A percentile compares a stretch with the other conserved stretches of the same genome.
Conservation (phyloP, 805 yeast species). For the Sungouiella thailandica region DNA sequence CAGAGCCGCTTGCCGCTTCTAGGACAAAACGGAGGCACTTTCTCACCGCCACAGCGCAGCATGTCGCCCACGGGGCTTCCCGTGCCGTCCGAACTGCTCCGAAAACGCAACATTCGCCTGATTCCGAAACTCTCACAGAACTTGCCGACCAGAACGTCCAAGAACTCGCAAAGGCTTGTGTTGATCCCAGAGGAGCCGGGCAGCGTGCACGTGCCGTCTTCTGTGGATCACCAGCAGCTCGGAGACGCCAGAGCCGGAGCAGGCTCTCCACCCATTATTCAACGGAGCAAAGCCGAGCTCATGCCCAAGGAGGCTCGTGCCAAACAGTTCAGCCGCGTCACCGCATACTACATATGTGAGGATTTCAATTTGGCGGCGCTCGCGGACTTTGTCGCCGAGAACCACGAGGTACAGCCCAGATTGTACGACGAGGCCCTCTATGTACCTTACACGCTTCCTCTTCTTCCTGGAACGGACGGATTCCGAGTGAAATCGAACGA, state of each 20-base stretch:
- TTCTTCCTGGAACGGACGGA: constrained; percentile 79
- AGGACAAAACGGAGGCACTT: constrained; percentile 7
- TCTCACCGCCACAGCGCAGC: constrained; percentile 13
- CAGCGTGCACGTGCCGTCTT: constrained; percentile 9
- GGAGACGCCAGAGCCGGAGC: constrained; percentile 10
- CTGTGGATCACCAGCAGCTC: constrained; percentile 6
- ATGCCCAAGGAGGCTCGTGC: constrained; percentile 57
- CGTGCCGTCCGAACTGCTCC: constrained; percentile 4
- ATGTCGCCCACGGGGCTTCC: constrained; percentile 16
- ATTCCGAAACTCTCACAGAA: constrained; percentile 49
- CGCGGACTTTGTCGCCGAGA: constrained; percentile 55
- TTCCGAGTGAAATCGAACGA: constrained; percentile 70
- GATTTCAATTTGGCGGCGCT: constrained; percentile 64
- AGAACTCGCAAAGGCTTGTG: constrained; percentile 80
- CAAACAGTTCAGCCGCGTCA: constrained; percentile 71
- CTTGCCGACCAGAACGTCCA: constrained; percentile 73
- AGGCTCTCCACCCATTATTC: constrained; percentile 26
- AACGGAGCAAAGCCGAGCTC: constrained; percentile 47
- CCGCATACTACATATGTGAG: constrained; percentile 89
- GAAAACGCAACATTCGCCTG: constrained; percentile 39
- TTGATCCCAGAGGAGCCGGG: constrained; percentile 65
- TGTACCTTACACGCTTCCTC: constrained; percentile 82
- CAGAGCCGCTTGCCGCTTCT: constrained; percentile 43
- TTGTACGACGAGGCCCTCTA: constrained; percentile 90
- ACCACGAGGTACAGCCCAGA: constrained; percentile 83